Evolutionary conservation across 2,329 filamentous ascomycete species (phyloP).

Genomic region (Paraphaeosphaeria sporulosa): DNA sequence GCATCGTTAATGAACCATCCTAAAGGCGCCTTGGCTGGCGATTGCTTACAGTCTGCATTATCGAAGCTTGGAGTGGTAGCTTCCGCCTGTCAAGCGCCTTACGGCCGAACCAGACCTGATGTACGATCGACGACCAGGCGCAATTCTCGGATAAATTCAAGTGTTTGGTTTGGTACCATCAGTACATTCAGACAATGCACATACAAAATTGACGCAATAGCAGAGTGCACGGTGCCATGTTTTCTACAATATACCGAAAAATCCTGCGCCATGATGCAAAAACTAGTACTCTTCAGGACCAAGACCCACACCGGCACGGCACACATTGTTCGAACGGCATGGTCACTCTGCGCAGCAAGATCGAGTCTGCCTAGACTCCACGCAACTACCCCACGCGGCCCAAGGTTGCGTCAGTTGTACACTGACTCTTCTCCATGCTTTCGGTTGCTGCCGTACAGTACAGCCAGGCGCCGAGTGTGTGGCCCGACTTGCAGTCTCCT

Average conservation of each 20-base stretch:
- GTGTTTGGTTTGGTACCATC: background rate
- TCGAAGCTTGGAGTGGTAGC: too few species aligned
- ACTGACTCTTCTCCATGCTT: background rate
- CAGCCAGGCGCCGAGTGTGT: background rate
- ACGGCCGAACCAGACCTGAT: too few species aligned
- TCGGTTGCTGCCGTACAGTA: background rate
- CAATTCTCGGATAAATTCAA: too few species aligned
- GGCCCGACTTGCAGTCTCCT: background rate
- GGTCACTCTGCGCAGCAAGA: background rate
- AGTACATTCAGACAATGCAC: background rate
- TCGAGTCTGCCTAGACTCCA: too few species aligned
- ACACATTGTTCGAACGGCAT: background rate
- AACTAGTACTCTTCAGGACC: background rate
- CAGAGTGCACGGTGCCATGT: background rate
- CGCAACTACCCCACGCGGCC: background rate
- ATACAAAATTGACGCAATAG: background rate
- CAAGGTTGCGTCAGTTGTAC: background rate
- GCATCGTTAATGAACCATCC: background rate
- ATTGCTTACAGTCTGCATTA: background rate
- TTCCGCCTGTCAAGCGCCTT: too few species aligned
- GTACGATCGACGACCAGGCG: too few species aligned
- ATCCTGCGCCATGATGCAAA: background rate
- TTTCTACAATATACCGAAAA: background rate
- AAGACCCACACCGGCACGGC: background rate
- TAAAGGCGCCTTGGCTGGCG: background rate